A percentile compares a stretch with the other conserved stretches of the same genome.
Conservation (phyloP, 2,329 filamentous ascomycete species). For the Didymella lethalis region DNA sequence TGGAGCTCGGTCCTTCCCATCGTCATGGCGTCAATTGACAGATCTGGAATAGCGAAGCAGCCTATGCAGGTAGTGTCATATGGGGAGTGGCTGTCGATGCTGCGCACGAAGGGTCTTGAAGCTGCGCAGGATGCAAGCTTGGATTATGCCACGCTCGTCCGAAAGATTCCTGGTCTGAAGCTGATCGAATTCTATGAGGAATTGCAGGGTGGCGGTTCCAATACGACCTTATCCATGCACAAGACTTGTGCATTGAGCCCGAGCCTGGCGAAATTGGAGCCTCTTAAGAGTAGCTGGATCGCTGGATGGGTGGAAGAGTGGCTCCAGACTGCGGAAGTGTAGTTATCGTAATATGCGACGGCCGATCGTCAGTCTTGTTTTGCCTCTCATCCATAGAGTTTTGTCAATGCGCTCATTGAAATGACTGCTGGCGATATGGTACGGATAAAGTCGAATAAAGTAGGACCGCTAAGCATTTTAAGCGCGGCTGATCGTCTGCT, state of each 20-base stretch:
- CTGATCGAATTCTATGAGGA: background rate
- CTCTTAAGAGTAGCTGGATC: background rate
- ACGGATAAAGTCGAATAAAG: background rate
- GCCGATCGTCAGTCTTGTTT: background rate
- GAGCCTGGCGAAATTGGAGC: background rate
- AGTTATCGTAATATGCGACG: background rate
- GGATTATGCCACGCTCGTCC: background rate
- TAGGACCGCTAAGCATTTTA: slow-evolving; percentile 4
- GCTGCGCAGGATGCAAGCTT: background rate
- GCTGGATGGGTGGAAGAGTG: background rate
- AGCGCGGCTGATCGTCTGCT: background rate
- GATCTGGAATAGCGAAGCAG: background rate
- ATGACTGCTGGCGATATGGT: background rate
- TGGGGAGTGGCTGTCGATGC: background rate
- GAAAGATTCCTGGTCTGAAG: background rate
- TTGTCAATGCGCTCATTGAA: background rate
- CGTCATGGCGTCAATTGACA: background rate
- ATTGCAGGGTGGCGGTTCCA: background rate
- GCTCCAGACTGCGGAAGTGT: background rate
- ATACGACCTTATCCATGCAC: background rate
- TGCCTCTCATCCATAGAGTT: no score
- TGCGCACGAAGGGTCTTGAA: background rate
- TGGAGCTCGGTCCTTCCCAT: background rate
- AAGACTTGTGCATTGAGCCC: background rate
- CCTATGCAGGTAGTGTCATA: background rate